phyloP scores from a whole-genome alignment of 139 green algal species.

The Tetradesmus obliquus region DNA sequence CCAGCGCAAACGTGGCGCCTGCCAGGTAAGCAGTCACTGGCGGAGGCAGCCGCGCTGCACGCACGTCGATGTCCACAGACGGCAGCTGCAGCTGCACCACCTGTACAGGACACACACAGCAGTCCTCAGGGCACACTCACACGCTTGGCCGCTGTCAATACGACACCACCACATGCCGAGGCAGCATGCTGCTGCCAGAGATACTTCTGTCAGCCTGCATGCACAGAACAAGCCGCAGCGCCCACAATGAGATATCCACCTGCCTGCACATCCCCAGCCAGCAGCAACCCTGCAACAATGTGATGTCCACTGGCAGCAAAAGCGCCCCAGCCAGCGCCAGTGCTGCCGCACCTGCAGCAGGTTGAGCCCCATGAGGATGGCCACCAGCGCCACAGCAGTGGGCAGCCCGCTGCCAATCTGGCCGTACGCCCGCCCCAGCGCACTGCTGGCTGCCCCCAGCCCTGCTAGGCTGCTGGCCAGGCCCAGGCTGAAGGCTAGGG shows the following conservation, averaged over 20 bases:
- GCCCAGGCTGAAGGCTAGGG: constrained; percentile 82
- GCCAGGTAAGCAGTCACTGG: constrained; percentile 88
- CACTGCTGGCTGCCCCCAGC: constrained; percentile 81
- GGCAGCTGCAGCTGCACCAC: constrained; percentile 84
- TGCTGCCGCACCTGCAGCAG: constrained; percentile 80
- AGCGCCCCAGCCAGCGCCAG: background rate
- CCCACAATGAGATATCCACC: too few relatives aligned
- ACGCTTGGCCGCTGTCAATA: too few relatives aligned
- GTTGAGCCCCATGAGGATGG: constrained; percentile 95
- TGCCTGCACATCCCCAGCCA: too few relatives aligned
- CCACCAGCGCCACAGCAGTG: constrained; percentile 71
- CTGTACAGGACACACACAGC: constrained; percentile 27
- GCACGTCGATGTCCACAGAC: constrained; percentile 85
- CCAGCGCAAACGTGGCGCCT: constrained; percentile 95
- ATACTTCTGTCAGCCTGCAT: too few relatives aligned
- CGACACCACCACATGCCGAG: too few relatives aligned
- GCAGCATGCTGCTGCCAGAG: too few relatives aligned
- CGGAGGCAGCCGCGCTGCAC: constrained; percentile 57
- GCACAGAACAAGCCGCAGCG: too few relatives aligned
- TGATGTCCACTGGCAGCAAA: background rate
- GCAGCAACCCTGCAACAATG: too few relatives aligned
- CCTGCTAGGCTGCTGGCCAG: constrained; percentile 90
- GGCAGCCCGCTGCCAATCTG: constrained; percentile 61
- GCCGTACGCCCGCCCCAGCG: constrained; percentile 88
- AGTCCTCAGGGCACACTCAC: background rate